phyloP scores from a whole-genome alignment of 2,329 filamentous ascomycete species.

The Cladosporium velox region DNA sequence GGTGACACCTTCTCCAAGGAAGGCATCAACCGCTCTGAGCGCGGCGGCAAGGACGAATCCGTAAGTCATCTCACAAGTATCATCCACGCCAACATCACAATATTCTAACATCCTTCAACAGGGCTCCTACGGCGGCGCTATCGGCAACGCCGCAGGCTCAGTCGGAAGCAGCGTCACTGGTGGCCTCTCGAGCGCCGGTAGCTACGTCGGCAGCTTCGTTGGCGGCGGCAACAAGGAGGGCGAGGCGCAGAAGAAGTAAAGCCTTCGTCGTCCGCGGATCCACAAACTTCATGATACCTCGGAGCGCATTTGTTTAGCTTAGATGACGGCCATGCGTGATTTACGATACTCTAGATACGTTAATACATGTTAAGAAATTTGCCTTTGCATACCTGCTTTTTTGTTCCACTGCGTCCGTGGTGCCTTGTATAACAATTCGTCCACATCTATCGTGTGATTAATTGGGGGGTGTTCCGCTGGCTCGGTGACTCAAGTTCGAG shows the following conservation, averaged over 20 bases:
- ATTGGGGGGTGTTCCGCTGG: no score
- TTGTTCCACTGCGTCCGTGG: no score
- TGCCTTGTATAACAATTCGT: no score
- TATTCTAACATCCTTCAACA: slow-evolving; percentile 27
- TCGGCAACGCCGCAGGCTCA: slow-evolving; percentile 36
- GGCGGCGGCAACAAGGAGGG: slow-evolving; percentile 38
- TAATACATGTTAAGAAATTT: neutral
- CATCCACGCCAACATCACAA: neutral
- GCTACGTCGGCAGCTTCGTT: slow-evolving; percentile 36
- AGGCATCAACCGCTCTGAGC: slow-evolving; percentile 65
- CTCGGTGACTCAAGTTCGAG: neutral
- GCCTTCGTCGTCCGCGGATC: neutral
- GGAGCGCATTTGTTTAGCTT: neutral
- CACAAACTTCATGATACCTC: neutral
- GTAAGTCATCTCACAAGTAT: neutral
- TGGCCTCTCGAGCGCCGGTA: slow-evolving; percentile 38
- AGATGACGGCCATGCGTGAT: neutral
- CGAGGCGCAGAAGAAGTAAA: slow-evolving; percentile 21
- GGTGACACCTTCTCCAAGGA: slow-evolving; percentile 65
- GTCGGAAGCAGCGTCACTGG: slow-evolving; percentile 32
- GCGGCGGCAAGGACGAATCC: slow-evolving; percentile 62
- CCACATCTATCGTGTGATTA: no score
- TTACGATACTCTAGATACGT: slow-evolving; percentile 5
- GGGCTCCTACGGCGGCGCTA: slow-evolving; percentile 50
- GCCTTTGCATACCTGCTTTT: no score